These are phyloP conservation scores for Haplosporangium gracile DNA, from an alignment of 192 early-diverging fungal species.

Conservation along the genomic window DNA sequence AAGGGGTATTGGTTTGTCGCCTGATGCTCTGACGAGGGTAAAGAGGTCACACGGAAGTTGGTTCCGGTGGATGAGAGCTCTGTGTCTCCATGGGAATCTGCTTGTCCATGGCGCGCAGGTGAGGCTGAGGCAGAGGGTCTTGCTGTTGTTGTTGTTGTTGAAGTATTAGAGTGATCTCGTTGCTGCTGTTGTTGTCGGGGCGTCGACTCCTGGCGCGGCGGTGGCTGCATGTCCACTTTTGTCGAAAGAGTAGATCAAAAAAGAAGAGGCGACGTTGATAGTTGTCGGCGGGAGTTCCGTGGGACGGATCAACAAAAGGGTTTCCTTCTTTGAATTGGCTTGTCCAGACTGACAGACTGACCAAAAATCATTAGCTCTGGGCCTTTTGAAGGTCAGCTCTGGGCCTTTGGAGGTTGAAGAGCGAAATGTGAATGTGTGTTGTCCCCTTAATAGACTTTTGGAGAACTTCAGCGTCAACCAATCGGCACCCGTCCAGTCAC, in stretches of 20 bases:
- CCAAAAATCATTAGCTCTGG: too few relatives aligned
- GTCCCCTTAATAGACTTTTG: neutral
- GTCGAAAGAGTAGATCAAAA: neutral
- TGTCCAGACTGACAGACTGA: too few relatives aligned
- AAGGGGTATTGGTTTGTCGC: neutral
- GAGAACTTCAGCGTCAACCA: neutral
- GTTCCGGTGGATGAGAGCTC: conserved; percentile 7
- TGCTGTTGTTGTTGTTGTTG: neutral
- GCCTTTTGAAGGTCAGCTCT: too few relatives aligned
- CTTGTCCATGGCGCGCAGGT: neutral
- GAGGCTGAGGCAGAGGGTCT: neutral
- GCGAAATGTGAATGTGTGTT: neutral
- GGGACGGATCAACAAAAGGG: too few relatives aligned
- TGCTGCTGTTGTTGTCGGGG: neutral
- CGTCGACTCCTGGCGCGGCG: neutral
- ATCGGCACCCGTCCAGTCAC: neutral
- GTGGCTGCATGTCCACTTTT: neutral
- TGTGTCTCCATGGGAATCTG: neutral
- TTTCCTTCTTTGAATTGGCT: too few relatives aligned
- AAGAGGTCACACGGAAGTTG: neutral
- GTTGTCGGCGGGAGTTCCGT: too few relatives aligned
- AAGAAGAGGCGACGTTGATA: neutral
- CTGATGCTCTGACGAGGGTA: neutral
- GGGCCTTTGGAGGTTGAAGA: too few relatives aligned
- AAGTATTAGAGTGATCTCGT: too few relatives aligned